Evolutionary conservation across 2,329 filamentous ascomycete genomes (phyloP).

Genomic region (Epichloe hybrida): DNA sequence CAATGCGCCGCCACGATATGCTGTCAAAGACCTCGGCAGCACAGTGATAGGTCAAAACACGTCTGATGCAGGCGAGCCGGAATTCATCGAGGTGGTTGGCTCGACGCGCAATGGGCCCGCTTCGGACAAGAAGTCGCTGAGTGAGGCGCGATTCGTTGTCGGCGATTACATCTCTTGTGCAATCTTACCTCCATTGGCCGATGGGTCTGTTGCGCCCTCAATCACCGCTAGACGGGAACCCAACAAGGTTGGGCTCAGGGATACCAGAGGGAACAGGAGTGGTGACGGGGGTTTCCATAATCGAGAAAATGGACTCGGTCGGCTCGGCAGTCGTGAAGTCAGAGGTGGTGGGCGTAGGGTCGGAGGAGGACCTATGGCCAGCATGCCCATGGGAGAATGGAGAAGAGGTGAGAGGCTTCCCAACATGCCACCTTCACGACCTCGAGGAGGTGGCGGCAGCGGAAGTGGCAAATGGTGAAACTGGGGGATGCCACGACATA

Average conservation of each 20-base stretch:
- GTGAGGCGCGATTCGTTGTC: slow-evolving; percentile 68
- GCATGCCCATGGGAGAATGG: slow-evolving; percentile 46
- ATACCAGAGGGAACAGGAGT: slow-evolving; percentile 12
- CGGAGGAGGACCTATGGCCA: slow-evolving; percentile 23
- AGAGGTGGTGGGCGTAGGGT: slow-evolving; percentile 26
- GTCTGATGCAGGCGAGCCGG: slow-evolving; percentile 27
- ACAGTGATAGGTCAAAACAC: slow-evolving; percentile 58
- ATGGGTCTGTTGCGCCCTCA: slow-evolving; percentile 61
- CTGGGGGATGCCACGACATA: background rate
- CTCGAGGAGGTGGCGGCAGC: slow-evolving; percentile 14
- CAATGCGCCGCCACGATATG: slow-evolving; percentile 40
- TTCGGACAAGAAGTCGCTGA: slow-evolving; percentile 61
- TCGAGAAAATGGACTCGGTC: slow-evolving; percentile 18
- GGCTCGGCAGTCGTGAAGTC: slow-evolving; percentile 21
- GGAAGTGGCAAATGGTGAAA: slow-evolving; percentile 15
- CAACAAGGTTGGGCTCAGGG: slow-evolving; percentile 2
- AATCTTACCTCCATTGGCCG: slow-evolving; percentile 59
- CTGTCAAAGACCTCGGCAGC: slow-evolving; percentile 70
- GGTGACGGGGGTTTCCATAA: slow-evolving; percentile 13
- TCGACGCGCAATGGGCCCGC: slow-evolving; percentile 35
- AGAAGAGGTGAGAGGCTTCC: slow-evolving; percentile 51
- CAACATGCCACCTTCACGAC: slow-evolving; percentile 27
- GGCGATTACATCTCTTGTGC: slow-evolving; percentile 82
- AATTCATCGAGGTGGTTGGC: slow-evolving; percentile 22
- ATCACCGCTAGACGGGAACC: slow-evolving; percentile 22